phyloP scores from a whole-genome alignment of 2,329 filamentous ascomycete species.

The Sclerotinia spermophila region DNA sequence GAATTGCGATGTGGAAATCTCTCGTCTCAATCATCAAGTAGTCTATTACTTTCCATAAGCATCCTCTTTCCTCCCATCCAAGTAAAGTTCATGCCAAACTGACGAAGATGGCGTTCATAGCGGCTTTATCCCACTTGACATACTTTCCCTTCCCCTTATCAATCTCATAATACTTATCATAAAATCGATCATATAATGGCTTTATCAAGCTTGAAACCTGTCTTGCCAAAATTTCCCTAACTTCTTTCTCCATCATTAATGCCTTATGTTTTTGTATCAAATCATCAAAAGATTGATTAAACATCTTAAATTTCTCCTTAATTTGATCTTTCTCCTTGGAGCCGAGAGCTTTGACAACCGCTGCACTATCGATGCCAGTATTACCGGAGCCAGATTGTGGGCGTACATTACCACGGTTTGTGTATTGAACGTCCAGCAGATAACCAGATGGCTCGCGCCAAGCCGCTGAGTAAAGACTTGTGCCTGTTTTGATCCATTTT shows the following conservation, averaged over 20 bases:
- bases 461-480: slow-evolving; percentile 74
- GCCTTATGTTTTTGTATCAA: slow-evolving; percentile 77
- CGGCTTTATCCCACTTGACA: slow-evolving; percentile 90
- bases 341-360: slow-evolving; percentile 76
- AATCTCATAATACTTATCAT: slow-evolving; percentile 94
- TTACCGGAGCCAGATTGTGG: slow-evolving; percentile 66
- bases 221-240: slow-evolving; percentile 71
- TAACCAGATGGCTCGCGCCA: slow-evolving; percentile 86
- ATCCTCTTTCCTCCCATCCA: background rate
- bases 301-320: slow-evolving; percentile 91
- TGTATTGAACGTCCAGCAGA: slow-evolving; percentile 89
- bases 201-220: slow-evolving; percentile 91
- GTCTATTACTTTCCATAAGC: too few species aligned
- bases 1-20: background rate
- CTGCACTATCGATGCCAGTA: slow-evolving; percentile 66
- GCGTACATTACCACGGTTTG: slow-evolving; percentile 61
- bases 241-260: slow-evolving; percentile 87
- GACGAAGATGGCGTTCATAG: slow-evolving; percentile 61
- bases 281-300: slow-evolving; percentile 89
- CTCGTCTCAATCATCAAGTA: background rate
- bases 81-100: background rate
- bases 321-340: slow-evolving; percentile 95
- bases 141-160: slow-evolving; percentile 98
- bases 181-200: slow-evolving; percentile 91
- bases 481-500: slow-evolving; percentile 82